Conservation (phyloP, 2,329 filamentous ascomycete genomes). For the Cladosporium sp. region DNA sequence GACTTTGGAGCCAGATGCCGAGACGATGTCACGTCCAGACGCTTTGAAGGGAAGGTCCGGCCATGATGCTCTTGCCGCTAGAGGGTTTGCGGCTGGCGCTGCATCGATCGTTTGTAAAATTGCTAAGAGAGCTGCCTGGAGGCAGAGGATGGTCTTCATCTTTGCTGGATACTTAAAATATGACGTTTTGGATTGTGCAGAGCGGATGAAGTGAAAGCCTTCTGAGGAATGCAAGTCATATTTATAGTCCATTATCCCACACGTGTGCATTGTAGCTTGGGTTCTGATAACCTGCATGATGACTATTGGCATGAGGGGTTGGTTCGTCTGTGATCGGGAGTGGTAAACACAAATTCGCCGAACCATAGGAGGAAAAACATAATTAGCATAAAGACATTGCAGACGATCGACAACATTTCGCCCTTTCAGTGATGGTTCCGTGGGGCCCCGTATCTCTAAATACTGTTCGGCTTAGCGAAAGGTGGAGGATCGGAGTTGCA, state of each 20-base stretch:
- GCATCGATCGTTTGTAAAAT: neutral
- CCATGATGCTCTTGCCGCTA: constrained; percentile 15
- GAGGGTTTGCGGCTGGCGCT: neutral
- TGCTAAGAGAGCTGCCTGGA: neutral
- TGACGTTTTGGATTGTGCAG: neutral
- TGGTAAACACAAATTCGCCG: neutral
- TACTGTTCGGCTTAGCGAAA: neutral
- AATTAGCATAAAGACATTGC: neutral
- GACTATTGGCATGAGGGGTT: neutral
- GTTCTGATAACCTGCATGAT: neutral
- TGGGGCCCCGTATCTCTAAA: neutral
- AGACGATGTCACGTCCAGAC: constrained; percentile 29
- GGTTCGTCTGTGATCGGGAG: neutral
- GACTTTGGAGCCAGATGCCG: constrained; percentile 33
- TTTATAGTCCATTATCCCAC: neutral
- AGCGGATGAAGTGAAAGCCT: neutral
- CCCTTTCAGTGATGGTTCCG: neutral
- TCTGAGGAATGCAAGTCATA: neutral
- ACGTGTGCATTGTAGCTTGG: neutral
- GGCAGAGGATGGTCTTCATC: neutral
- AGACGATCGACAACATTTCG: neutral
- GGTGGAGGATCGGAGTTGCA: neutral
- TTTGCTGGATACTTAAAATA: neutral
- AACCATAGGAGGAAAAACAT: neutral
- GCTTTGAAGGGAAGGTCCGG: constrained; percentile 25